Evolutionary conservation across 2,329 filamentous ascomycete species (phyloP), one percentile per base, ranked within the genome.

Genomic region (Cladorrhinum sp.): DNA sequence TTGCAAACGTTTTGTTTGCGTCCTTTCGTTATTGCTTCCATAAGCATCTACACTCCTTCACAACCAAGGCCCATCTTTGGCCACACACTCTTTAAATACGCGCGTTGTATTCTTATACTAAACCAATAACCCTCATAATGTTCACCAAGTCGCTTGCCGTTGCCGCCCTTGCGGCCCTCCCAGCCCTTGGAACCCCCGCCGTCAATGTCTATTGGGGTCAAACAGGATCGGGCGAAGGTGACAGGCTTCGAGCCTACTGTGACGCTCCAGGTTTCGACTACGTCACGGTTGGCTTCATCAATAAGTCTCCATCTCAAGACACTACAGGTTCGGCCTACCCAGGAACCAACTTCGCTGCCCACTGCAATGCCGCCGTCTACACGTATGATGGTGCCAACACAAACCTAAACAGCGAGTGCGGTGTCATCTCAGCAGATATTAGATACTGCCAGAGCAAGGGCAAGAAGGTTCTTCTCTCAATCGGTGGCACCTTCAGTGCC

Each of bases 391-490:
- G 68, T 13, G 64, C 61, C 50, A 23, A 61, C 22, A 74, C 76
- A 10, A 61, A 65, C 25, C 72, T 78, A 27, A 70, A 75, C 1
- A 66, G 59, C 36, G 59, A 66, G 18, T 78, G 76, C 63, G 70
- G 67, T 16, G 61, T 61, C 53, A 72, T 77, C 55, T 69, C 70
- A 16, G 65, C 66, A 18, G 75, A 75, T 36, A 71, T 77, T 57
- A 64, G 70, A 50, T 67, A 76, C 25, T 89, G 86, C 71, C 85
- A 88, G 69, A 64, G 70, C 3, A 72, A 81, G 59, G 80, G 81
- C 58, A 88, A 87, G 74, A 88, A 85, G 63, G 81, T 89, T 56
- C 72, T 88, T 48, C 77, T 89, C 24, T 88, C 86, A 12, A 79
- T 89, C 51, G 86, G 86, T 50, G 86, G 86, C 45, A 81, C 64